Conservation (phyloP, 1,139 yeast genomes). For the Hansenula lynferdii region DNA sequence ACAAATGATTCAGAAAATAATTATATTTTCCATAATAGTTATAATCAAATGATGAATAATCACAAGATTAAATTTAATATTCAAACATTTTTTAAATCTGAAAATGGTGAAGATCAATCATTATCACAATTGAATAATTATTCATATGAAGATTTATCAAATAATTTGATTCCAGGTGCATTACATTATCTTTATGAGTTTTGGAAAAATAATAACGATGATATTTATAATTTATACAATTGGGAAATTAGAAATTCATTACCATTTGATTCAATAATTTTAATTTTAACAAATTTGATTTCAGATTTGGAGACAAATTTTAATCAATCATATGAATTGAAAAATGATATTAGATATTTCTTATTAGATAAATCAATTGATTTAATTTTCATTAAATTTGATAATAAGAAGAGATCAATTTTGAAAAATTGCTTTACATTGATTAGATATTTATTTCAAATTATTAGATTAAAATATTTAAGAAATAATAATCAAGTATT, state of each 20-base stretch:
- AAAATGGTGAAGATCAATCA: neutral
- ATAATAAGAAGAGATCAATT: conserved; percentile 25
- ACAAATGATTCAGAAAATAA: conserved; percentile 21
- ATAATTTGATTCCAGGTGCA: conserved; percentile 52
- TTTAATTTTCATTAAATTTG: conserved; percentile 25
- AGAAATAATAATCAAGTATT: conserved; percentile 20
- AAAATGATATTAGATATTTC: conserved; percentile 26
- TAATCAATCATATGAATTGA: conserved; percentile 19
- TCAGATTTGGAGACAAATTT: conserved; percentile 43
- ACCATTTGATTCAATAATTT: conserved; percentile 55
- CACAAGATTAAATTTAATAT: conserved; percentile 20
- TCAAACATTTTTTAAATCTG: conserved; percentile 8
- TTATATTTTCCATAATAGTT: conserved; percentile 20
- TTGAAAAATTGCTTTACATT: conserved; percentile 26
- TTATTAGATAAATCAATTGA: conserved; percentile 25
- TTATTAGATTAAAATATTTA: conserved; percentile 22
- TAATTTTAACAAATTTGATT: conserved; percentile 46
- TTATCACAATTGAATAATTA: conserved; percentile 24
- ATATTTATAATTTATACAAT: conserved; percentile 35
- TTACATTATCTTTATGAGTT: conserved; percentile 54
- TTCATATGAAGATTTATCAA: conserved; percentile 43
- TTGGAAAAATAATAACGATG: conserved; percentile 26
- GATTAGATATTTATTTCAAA: conserved; percentile 25
- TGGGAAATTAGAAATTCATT: conserved; percentile 58
- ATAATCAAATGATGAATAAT: conserved; percentile 23